phyloP scores from a whole-genome alignment of 768 basidiomycete genomes.

The Austroboletus festivus region DNA sequence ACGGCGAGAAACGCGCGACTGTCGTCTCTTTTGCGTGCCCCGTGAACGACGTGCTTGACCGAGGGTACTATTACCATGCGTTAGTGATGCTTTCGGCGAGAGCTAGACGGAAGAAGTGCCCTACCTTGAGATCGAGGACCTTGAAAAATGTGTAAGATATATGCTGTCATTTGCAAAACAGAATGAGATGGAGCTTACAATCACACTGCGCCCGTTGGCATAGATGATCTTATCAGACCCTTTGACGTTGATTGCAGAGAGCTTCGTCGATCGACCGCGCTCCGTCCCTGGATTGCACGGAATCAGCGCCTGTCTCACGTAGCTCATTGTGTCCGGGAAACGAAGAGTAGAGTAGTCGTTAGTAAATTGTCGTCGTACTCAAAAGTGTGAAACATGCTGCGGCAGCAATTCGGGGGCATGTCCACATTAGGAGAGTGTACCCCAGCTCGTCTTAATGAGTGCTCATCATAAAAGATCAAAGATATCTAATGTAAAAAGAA shows the following conservation, averaged over 20 bases:
- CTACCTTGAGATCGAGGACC: conserved; percentile 87
- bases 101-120: too few relatives aligned
- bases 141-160: conserved; percentile 28
- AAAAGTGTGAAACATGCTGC: conserved; percentile 8
- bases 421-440: conserved; percentile 9
- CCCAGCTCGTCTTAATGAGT: too few relatives aligned
- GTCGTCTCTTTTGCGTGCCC: conserved; percentile 84
- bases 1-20: conserved; percentile 88
- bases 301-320: conserved; percentile 48
- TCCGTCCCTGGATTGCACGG: conserved; percentile 69
- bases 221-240: conserved; percentile 74
- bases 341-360: not conserved
- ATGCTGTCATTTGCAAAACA: not conserved
- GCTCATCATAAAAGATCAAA: conserved; percentile 3
- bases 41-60: conserved; percentile 60
- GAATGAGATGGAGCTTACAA: conserved; percentile 53
- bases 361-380: conserved; percentile 1
- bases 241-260: conserved; percentile 56
- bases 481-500: conserved; percentile 1
- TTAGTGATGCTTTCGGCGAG: not conserved
- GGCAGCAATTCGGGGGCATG: conserved; percentile 18
- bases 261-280: conserved; percentile 68
- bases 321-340: conserved; percentile 42
- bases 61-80: conserved; percentile 52
- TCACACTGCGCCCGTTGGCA: conserved; percentile 77